phyloP scores from a whole-genome alignment of 2,329 filamentous ascomycete species.

The Pestalotiopsis sp. region DNA sequence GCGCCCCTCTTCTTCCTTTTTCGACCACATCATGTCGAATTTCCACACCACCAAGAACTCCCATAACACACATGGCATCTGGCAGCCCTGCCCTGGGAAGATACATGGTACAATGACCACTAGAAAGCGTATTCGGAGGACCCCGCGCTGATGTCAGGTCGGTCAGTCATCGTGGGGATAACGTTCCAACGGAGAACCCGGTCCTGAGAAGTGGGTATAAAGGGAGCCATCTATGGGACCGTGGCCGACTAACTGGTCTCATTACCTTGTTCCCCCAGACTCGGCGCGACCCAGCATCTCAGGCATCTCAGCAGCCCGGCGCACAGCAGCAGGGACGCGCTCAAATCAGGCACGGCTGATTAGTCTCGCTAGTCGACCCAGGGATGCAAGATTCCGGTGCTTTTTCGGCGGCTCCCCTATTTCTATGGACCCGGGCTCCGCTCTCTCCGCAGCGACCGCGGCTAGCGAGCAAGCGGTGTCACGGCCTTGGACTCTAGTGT shows the following conservation, averaged over 20 bases:
- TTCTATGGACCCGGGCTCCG: constrained; percentile 2
- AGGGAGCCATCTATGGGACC: not conserved
- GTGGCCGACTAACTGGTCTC: not conserved
- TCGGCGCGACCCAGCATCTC: not conserved
- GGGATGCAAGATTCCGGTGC: not conserved
- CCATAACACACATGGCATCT: not conserved
- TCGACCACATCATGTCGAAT: not conserved
- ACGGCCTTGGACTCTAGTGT: not conserved
- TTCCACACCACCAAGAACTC: not conserved
- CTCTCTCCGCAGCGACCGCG: not conserved
- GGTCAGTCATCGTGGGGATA: constrained; percentile 12
- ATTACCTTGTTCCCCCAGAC: constrained; percentile 11
- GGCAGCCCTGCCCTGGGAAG: not conserved
- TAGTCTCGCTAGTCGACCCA: not conserved
- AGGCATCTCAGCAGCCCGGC: not conserved
- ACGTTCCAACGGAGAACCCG: constrained; percentile 11
- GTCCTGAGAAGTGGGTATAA: not conserved
- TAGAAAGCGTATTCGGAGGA: constrained; percentile 6
- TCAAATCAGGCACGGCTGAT: constrained; percentile 9
- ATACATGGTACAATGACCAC: not conserved
- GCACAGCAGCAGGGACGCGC: not conserved
- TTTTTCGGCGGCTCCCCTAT: constrained; percentile 4
- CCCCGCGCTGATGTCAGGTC: constrained; percentile 11
- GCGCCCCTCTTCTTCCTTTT: not conserved
- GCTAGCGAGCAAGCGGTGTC: constrained; percentile 8